Evolutionary conservation across 192 early-diverging fungal species (phyloP).

Genomic region (Entophlyctis luteolus): DNA sequence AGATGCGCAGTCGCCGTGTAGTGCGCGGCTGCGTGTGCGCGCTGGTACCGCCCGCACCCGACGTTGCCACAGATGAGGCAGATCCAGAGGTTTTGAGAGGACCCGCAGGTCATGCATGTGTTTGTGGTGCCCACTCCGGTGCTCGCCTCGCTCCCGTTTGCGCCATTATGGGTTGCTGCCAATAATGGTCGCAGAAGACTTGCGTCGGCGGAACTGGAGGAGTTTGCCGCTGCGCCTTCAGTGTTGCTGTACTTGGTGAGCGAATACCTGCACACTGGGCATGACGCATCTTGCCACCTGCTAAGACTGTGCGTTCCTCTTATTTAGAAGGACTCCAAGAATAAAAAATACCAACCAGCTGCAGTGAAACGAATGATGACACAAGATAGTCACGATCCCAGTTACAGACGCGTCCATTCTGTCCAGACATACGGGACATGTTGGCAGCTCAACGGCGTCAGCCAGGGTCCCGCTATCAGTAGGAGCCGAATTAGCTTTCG

Average conservation of each 20-base stretch:
- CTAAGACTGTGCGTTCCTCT: constrained; percentile 55
- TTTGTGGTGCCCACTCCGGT: constrained; percentile 26
- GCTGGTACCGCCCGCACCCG: constrained; percentile 91
- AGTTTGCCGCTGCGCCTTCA: neutral
- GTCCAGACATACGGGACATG: constrained; percentile 95
- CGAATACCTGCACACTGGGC: constrained; percentile 86
- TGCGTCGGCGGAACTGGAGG: neutral
- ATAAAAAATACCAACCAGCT: constrained; percentile 50
- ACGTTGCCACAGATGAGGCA: constrained; percentile 94
- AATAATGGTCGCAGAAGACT: neutral
- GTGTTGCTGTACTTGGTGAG: neutral
- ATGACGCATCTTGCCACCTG: constrained; percentile 84
- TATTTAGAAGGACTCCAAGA: neutral
- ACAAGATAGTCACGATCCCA: constrained; percentile 85
- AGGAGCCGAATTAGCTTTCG: constrained; percentile 19
- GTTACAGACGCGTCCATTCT: constrained; percentile 86
- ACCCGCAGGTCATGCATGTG: constrained; percentile 73
- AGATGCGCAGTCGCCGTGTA: constrained; percentile 78
- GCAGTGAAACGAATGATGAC: constrained; percentile 95
- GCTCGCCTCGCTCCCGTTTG: constrained; percentile 17
- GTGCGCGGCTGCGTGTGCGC: constrained; percentile 84
- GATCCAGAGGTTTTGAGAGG: constrained; percentile 84
- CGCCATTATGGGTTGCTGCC: neutral
- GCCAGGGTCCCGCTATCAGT: no score
- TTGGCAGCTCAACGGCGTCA: constrained; percentile 87